Evolutionary conservation across 164 flowering plant genomes (phyloP).

Genomic region (Akebia trifoliata): DNA sequence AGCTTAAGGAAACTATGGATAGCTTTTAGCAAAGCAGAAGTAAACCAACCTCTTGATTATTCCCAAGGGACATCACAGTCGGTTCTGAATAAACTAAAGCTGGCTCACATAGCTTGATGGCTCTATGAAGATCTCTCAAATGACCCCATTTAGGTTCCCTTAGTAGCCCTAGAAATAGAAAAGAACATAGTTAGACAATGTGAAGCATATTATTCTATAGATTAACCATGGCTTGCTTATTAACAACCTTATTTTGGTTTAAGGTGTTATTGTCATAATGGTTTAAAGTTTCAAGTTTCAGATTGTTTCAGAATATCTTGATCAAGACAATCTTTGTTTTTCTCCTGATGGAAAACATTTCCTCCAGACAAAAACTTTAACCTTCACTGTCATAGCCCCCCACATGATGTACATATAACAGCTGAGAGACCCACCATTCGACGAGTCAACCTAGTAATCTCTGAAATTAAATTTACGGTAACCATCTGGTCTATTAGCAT

Average conservation of each 20-base stretch:
- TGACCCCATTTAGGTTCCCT: constrained; percentile 88
- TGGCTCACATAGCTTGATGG: constrained; percentile 74
- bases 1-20: neutral
- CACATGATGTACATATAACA: neutral
- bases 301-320: no score
- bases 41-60: constrained; percentile 73
- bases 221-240: neutral
- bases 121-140: constrained; percentile 74
- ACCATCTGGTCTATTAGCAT: neutral
- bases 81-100: constrained; percentile 77
- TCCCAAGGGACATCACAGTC: constrained; percentile 43
- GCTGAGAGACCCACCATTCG: constrained; percentile 1
- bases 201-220: neutral
- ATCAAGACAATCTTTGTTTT: neutral
- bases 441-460: neutral
- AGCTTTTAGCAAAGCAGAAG: neutral
- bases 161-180: constrained; percentile 42
- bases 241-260: no score
- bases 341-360: no score
- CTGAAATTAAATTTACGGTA: neutral
- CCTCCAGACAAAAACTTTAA: neutral
- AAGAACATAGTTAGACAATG: neutral
- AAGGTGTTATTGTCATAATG: no score
- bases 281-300: no score
- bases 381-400: constrained; percentile 3